Conservation (phyloP, 1,139 yeast species). For the Zhuliangozyma blackwelliae region DNA sequence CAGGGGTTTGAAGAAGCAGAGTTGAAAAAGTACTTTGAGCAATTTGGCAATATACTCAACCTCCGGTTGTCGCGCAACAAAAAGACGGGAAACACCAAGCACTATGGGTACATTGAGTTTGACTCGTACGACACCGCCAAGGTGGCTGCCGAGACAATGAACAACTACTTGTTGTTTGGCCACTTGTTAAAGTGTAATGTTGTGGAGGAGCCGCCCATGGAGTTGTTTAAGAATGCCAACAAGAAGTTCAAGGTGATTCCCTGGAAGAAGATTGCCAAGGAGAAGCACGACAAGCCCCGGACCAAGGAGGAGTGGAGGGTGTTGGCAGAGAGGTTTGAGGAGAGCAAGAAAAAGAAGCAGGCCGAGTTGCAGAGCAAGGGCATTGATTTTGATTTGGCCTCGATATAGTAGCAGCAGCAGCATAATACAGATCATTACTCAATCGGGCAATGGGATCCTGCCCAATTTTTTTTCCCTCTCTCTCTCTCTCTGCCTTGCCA, state of each 20-base stretch:
- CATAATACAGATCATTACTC: not conserved
- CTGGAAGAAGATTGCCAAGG: constrained; percentile 53
- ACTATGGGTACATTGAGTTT: constrained; percentile 89
- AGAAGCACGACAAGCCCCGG: constrained; percentile 55
- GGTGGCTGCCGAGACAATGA: constrained; percentile 92
- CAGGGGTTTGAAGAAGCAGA: constrained; percentile 87
- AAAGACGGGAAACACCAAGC: constrained; percentile 88
- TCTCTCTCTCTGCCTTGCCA: too few species aligned
- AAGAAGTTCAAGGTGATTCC: constrained; percentile 57
- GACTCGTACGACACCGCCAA: constrained; percentile 70
- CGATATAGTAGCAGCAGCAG: constrained; percentile 5
- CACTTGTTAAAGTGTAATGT: constrained; percentile 70
- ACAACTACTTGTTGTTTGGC: constrained; percentile 84
- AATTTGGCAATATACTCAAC: constrained; percentile 80
- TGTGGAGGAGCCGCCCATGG: constrained; percentile 41
- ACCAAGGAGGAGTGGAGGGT: constrained; percentile 57
- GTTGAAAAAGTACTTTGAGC: constrained; percentile 74
- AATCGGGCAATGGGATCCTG: not conserved
- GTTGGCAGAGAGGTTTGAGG: constrained; percentile 41
- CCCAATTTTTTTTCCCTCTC: not conserved
- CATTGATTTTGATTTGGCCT: constrained; percentile 38
- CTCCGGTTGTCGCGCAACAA: constrained; percentile 83
- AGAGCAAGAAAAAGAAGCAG: constrained; percentile 39
- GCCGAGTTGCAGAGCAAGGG: constrained; percentile 51
- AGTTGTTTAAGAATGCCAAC: constrained; percentile 52